Conservation (phyloP, 495 filamentous ascomycete species). For the Cercophora newfieldiana region DNA sequence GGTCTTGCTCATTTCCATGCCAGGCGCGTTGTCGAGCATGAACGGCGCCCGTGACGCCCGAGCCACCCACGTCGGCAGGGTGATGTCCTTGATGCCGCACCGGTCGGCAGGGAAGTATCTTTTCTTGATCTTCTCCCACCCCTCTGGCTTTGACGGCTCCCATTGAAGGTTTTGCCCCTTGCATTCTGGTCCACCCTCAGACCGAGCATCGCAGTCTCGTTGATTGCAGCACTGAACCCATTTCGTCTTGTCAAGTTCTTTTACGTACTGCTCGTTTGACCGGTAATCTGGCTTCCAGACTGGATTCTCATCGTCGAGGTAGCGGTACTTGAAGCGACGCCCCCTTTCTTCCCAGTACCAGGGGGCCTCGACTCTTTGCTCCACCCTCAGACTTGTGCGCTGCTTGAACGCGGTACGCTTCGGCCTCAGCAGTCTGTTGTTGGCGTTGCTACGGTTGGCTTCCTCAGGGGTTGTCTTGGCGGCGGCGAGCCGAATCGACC, state of each 20-base stretch:
- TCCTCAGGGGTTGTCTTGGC: background rate
- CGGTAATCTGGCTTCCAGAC: background rate
- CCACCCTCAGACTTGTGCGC: background rate
- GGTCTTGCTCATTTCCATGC: conserved; percentile 27
- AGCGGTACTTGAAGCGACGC: background rate
- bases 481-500: background rate
- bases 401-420: background rate
- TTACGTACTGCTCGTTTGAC: background rate
- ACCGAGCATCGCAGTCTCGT: no score
- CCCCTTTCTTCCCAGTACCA: background rate
- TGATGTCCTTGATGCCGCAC: background rate
- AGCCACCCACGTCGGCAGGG: conserved; percentile 24
- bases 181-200: no score
- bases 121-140: background rate
- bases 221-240: no score
- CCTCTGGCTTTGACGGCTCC: no score
- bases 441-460: background rate
- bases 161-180: no score
- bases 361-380: no score
- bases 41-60: conserved; percentile 14
- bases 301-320: background rate
- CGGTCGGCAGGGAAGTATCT: background rate
- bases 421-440: background rate
- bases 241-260: no score
- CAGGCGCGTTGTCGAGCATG: conserved; percentile 19